phyloP scores from a whole-genome alignment of 1,139 yeast genomes.

The Sugiyamaella neomexicana region DNA sequence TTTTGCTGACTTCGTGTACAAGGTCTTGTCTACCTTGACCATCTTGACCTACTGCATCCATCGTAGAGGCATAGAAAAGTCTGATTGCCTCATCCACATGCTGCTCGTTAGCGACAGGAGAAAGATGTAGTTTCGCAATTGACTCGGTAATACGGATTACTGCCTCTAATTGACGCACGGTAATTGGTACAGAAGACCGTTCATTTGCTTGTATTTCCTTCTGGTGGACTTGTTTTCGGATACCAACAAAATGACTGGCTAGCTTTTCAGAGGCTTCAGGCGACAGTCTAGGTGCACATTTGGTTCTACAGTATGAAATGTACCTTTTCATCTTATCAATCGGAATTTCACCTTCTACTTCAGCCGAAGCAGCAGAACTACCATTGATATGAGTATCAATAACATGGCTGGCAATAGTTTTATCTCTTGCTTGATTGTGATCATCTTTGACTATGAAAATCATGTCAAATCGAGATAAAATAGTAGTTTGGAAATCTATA shows the following conservation, averaged over 20 bases:
- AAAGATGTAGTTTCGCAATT: conserved; percentile 79
- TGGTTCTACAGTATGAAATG: conserved; percentile 82
- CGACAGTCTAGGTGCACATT: conserved; percentile 90
- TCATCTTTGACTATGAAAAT: conserved; percentile 95
- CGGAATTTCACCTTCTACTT: conserved; percentile 83
- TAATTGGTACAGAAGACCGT: conserved; percentile 93
- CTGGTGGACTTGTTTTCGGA: conserved; percentile 78
- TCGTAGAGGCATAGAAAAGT: conserved; percentile 91
- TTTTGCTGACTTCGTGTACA: conserved; percentile 68
- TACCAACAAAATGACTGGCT: conserved; percentile 91
- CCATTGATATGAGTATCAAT: conserved; percentile 91
- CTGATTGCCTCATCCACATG: conserved; percentile 97
- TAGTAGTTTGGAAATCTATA: conserved; percentile 95
- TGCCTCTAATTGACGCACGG: conserved; percentile 97
- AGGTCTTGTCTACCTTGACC: conserved; percentile 54
- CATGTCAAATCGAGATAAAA: conserved; percentile 97
- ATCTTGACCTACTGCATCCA: conserved; percentile 95
- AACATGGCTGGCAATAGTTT: conserved; percentile 90
- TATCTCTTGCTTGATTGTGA: conserved; percentile 82
- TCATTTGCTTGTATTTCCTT: conserved; percentile 82
- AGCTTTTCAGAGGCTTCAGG: conserved; percentile 88
- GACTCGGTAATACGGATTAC: conserved; percentile 95
- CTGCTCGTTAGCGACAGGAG: conserved; percentile 80
- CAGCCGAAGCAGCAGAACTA: conserved; percentile 48
- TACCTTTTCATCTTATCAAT: conserved; percentile 89